Conservation (phyloP, 2,329 filamentous ascomycete genomes). For the Exophiala phaeomuriformis region DNA sequence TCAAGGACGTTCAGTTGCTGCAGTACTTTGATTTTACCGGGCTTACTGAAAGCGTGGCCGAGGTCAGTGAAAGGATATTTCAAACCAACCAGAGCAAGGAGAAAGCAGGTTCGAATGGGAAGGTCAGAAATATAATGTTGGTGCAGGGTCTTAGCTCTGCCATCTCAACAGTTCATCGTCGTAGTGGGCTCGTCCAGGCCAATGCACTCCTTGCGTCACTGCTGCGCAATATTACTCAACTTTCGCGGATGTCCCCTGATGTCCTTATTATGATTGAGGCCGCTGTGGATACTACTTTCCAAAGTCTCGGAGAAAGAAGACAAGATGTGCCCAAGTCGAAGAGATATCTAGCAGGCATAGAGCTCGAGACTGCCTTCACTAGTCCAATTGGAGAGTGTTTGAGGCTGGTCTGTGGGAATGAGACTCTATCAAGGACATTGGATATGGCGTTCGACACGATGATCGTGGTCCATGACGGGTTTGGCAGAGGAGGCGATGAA, state of each 20-base stretch:
- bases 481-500: constrained; percentile 1
- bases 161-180: constrained; percentile 13
- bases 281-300: constrained; percentile 2
- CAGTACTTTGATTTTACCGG: constrained; percentile 22
- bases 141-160: constrained; percentile 13
- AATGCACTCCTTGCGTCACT: constrained; percentile 17
- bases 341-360: constrained; percentile 1
- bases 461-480: constrained; percentile 19
- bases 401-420: constrained; percentile 9
- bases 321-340: constrained; percentile 1
- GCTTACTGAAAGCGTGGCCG: constrained; percentile 15
- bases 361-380: constrained; percentile 15
- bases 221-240: constrained; percentile 13
- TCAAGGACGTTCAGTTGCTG: constrained; percentile 16
- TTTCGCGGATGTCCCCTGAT: constrained; percentile 6
- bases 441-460: constrained; percentile 13
- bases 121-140: constrained; percentile 8
- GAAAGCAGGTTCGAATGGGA: not conserved
- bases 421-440: constrained; percentile 12
- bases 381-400: constrained; percentile 8
- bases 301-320: not conserved
- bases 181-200: constrained; percentile 16
- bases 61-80: constrained; percentile 15
- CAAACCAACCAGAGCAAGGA: not conserved
- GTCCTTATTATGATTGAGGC: constrained; percentile 12